Base-by-base conservation (phyloP, 495 filamentous ascomycete species). In the Entonaema liquescens region DNA sequence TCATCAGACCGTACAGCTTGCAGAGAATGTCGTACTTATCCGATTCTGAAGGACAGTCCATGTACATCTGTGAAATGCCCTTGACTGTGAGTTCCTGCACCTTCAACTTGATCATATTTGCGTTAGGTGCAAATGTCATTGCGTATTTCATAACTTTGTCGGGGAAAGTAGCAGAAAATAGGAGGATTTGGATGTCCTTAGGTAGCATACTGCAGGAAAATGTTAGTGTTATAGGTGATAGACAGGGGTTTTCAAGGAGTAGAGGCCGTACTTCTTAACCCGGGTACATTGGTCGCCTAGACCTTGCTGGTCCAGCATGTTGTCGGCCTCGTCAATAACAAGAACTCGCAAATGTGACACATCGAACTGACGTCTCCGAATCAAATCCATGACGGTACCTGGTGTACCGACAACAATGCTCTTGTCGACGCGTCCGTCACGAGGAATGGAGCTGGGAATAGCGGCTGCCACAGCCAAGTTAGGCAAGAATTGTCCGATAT, bases 91-190 rank as follows among this genome's bases (percentile, higher is more conserved):
- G 88, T 75, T 98, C 94, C 72, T 96, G 89, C 47, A 93, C 90
- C 70, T 90, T 88, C 38, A 99, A 86, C 31, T 92, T 95, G 74
- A 98, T 92, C 74, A 93, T 84, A 80, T 97, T 96, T 19, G 95
- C 90, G 12, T 89, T 84, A 5, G 94, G 94, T 5, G 94, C 92
- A 74, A 94, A 98, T 55, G 83, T 83, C 29, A 83, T 79, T 5
- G 95, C 95, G 73, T 93, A 99, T 62, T 83, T 79, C 77, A 93
- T 85, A 19, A 99, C 94, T 54, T 92, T 85, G 2, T 90, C 83
- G 0, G 96, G 94, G 80, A 98, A 99, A 0, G 96, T 99, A 17
- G 96, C 96, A 15, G 95, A 98, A 81, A 99, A 98, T 11, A 99
- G 88, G 38, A 98, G 90, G 52, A 93, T 88, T 78, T 99, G 95